Conservation (phyloP, 1,284 basidiomycete species). For the Microbotryomycetes sp. region DNA sequence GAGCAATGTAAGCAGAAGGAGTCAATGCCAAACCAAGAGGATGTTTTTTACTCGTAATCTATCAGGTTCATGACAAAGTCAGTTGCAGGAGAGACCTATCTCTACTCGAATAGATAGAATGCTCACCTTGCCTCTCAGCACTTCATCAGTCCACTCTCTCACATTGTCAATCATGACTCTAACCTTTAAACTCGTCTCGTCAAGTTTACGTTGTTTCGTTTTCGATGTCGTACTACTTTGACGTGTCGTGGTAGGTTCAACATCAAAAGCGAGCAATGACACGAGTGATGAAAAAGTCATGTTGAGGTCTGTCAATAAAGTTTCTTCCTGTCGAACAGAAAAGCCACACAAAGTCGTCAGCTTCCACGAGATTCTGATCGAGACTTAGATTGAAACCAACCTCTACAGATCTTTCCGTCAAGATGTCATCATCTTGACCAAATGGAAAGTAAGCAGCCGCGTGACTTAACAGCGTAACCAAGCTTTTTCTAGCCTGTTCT, state of each 20-base stretch:
- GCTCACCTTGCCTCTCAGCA: constrained; percentile 56
- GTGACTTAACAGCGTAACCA: constrained; percentile 58
- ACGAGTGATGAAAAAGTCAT: constrained; percentile 68
- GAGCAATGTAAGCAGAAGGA: constrained; percentile 53
- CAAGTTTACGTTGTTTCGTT: constrained; percentile 10
- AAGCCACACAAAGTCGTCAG: no score
- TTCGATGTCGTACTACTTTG: not conserved
- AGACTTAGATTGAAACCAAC: not conserved
- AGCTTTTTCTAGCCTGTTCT: constrained; percentile 33
- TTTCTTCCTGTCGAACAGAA: constrained; percentile 50
- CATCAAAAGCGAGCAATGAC: constrained; percentile 51
- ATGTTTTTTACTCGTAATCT: constrained; percentile 39
- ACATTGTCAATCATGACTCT: constrained; percentile 53
- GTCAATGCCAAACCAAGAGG: constrained; percentile 51
- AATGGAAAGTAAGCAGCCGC: constrained; percentile 82
- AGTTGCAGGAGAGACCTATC: not conserved
- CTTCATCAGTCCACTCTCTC: constrained; percentile 60
- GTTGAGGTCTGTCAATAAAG: constrained; percentile 49
- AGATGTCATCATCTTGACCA: constrained; percentile 42
- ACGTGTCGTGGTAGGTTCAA: not conserved
- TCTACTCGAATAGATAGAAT: constrained; percentile 17
- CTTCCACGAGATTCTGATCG: no score
- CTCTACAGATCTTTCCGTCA: constrained; percentile 1
- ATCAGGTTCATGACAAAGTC: constrained; percentile 20
- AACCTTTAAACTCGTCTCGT: constrained; percentile 21